Evolutionary conservation across 257 asterid species (phyloP).

Genomic region (Oldenlandia corymbosa): DNA sequence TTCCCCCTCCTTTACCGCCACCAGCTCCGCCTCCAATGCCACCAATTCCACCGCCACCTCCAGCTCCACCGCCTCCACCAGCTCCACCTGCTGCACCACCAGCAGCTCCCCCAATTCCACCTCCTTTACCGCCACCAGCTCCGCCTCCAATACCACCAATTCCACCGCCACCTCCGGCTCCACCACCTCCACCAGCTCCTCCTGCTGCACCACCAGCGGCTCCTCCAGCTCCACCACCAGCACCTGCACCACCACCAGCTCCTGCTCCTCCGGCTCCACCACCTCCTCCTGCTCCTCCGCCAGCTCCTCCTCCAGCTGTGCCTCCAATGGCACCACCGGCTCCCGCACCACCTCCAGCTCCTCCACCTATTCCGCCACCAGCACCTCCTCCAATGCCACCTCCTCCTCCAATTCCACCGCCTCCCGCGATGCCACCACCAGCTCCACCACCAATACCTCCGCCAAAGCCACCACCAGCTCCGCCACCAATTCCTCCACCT

Average conservation of each 20-base stretch:
- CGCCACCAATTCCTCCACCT: no score
- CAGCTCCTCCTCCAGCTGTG: no score
- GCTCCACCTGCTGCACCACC: no score
- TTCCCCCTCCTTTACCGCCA: no score
- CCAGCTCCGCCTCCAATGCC: no score
- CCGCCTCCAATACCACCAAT: neutral
- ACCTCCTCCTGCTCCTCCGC: neutral
- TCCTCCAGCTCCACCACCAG: slow-evolving; percentile 7
- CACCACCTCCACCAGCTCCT: neutral
- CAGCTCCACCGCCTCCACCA: no score
- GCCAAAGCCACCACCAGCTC: no score
- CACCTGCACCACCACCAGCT: slow-evolving; percentile 12
- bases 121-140: slow-evolving; percentile 10
- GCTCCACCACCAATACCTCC: no score
- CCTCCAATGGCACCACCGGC: neutral
- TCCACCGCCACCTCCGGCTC: neutral
- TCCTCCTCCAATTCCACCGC: neutral
- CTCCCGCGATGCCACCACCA: no score
- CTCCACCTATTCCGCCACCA: neutral
- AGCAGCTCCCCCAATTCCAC: neutral
- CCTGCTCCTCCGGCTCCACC: neutral
- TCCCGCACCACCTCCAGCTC: neutral
- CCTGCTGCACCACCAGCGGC: slow-evolving; percentile 1
- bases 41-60: no score
- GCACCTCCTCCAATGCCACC: neutral